Percentiles rank a stretch among this genome's conserved stretches.
phyloP scores from a whole-genome alignment of 352 stramenopile genomes.

The Phytopythium vexans region DNA sequence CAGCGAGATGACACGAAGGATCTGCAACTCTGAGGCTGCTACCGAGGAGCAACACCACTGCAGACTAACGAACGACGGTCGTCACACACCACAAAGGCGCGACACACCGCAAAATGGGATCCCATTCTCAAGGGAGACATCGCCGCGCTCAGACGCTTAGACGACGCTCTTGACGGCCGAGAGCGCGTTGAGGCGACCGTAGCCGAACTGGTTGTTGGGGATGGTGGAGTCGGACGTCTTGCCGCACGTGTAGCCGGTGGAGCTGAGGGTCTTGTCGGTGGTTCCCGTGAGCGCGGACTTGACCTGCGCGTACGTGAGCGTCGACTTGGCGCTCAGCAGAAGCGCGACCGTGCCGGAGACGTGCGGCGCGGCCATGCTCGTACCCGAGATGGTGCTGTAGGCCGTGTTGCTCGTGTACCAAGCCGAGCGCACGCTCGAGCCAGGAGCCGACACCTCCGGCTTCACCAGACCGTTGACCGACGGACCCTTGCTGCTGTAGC shows the following conservation, averaged over 20 bases:
- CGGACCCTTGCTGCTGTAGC: conserved; percentile 27
- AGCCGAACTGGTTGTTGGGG: conserved; percentile 22
- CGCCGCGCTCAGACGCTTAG: no score
- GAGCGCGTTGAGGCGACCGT: conserved; percentile 4
- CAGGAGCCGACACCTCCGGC: conserved; percentile 25
- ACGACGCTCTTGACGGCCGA: no score
- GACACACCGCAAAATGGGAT: no score
- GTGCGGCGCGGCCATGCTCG: conserved; percentile 17
- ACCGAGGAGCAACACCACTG: no score
- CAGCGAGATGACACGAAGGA: no score
- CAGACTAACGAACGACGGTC: no score
- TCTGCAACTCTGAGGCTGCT: no score
- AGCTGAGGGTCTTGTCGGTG: conserved; percentile 9
- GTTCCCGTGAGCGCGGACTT: conserved; percentile 4
- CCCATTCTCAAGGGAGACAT: no score
- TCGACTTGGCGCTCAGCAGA: conserved; percentile 10
- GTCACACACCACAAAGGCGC: no score
- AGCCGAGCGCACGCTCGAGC: conserved; percentile 7
- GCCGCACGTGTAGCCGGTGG: conserved; percentile 15
- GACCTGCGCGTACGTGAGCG: conserved; percentile 11
- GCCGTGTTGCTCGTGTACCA: neutral
- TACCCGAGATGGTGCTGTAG: conserved; percentile 2
- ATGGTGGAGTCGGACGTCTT: conserved; percentile 11
- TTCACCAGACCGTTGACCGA: conserved; percentile 12
- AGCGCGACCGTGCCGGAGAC: conserved; percentile 15